A percentile compares a stretch with the other conserved stretches of the same genome.
Conservation (phyloP, 768 basidiomycete genomes). For the Boletus tylopilopsis region DNA sequence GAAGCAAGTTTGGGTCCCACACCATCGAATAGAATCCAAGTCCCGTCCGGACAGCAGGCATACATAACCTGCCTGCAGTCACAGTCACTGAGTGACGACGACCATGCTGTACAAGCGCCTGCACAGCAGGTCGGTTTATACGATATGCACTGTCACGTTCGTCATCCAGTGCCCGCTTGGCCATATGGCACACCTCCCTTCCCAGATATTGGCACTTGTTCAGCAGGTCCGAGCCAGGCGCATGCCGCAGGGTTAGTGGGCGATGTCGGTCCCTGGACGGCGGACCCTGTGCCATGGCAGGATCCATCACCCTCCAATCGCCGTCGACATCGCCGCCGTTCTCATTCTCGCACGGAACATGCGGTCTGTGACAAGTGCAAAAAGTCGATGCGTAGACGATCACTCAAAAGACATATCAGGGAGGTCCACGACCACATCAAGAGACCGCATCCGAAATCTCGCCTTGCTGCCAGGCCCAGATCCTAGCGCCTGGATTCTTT, state of each 20-base stretch:
- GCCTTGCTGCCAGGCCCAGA: not conserved
- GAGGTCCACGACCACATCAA: slow-evolving; percentile 20
- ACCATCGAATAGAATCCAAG: slow-evolving; percentile 4
- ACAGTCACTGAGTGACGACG: not conserved
- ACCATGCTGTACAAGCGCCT: slow-evolving; percentile 21
- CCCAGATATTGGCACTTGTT: not conserved
- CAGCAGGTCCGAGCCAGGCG: not conserved
- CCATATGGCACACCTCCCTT: not conserved
- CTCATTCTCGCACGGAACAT: not conserved
- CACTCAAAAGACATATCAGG: slow-evolving; percentile 14
- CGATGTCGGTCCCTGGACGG: not conserved
- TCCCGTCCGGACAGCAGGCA: slow-evolving; percentile 5
- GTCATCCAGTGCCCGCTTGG: not conserved
- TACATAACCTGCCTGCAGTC: not conserved
- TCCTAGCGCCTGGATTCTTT: not conserved
- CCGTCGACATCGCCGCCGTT: not conserved
- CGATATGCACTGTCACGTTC: not conserved
- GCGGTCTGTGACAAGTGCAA: slow-evolving; percentile 8
- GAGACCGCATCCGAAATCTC: slow-evolving; percentile 5
- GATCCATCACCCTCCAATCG: not conserved
- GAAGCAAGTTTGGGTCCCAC: not conserved
- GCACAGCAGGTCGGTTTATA: slow-evolving; percentile 3
- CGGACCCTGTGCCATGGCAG: slow-evolving; percentile 5
- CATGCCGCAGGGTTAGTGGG: not conserved
- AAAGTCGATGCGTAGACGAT: slow-evolving; percentile 15